Evolutionary conservation across 1,284 basidiomycete genomes (phyloP), one percentile per base, ranked within the genome.

Genomic region (Sutorius eximius): DNA sequence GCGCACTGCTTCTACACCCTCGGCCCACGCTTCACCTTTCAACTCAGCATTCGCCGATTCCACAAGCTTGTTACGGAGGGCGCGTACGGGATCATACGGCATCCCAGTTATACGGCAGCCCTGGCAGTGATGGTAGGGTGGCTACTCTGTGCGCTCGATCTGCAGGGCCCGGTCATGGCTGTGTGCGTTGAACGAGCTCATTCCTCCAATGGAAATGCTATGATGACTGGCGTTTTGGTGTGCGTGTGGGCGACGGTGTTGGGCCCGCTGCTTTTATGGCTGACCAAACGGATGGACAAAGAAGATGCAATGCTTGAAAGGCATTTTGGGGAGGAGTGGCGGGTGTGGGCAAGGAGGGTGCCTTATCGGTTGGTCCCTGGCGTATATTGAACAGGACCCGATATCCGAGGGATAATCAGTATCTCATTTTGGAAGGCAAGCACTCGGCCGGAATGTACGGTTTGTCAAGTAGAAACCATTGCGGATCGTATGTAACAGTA

Each of bases 291-390:
- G 38, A 65, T 65, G 47, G 20, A 56, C 44, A 55, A 27, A 34
- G 78, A 79, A 59, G 78, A 80, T 29, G 61, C 59, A 34, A 72
- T 77, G 52, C 61, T 80, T 37, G 65, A 68, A 40, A 57, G 61
- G 22, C 52, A 60, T 36, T 77, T 77, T 63, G 75, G 75, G 3
- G 58, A 65, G 22, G 71, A 69, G 48, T 80, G 78, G 79, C 66
- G 67, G 36, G 55, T 51, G 22, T 80, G 77, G 75, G 68, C 71
- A 6, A 55, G 51, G 52, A 61, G 53, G 42, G 77, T 80, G 15
- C 71, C 67, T 11, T 77, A 67, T 56, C 64, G 65, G 13, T 52
- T 78, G 34, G 29, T 80, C 29, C 77, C 78, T 2, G 68, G 72
- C 2, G 45, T 79, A 9, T 78, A 72, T 59, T 77, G 60, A 61